Conservation (phyloP, 1,284 basidiomycete genomes). For the Ganoderma meredithae region DNA sequence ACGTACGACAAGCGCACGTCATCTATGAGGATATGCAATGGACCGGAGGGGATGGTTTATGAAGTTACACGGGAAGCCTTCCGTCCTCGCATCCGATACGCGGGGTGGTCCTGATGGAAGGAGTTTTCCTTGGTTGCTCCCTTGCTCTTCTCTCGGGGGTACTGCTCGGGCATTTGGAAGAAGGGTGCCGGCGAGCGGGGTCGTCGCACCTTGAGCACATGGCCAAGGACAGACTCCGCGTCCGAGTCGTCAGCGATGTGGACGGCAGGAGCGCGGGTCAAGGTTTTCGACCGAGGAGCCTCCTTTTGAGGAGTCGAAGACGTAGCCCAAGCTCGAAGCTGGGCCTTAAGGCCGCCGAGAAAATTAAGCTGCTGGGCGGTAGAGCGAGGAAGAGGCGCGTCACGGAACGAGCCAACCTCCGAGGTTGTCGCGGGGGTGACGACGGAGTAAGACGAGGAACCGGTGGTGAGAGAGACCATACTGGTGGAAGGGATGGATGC, state of each 20-base stretch:
- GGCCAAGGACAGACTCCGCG: constrained; percentile 7
- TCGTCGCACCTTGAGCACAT: constrained; percentile 19
- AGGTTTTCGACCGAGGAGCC: constrained; percentile 30
- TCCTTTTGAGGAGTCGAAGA: constrained; percentile 28
- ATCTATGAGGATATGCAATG: constrained; percentile 24
- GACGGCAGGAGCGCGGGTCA: constrained; percentile 28
- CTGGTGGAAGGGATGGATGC: constrained; percentile 35
- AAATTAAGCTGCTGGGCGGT: constrained; percentile 27
- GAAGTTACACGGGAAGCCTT: constrained; percentile 37
- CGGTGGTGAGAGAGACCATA: constrained; percentile 40
- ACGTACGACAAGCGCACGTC: constrained; percentile 25
- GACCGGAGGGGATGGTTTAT: constrained; percentile 27
- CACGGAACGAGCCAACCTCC: constrained; percentile 25
- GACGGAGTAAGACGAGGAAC: constrained; percentile 40
- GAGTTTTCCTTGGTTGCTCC: constrained; percentile 27
- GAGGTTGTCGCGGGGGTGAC: constrained; percentile 39
- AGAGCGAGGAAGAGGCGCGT: constrained; percentile 27
- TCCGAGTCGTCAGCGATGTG: constrained; percentile 22
- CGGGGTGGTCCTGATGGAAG: constrained; percentile 38
- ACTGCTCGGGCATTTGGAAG: constrained; percentile 30
- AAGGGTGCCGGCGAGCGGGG: constrained; percentile 25
- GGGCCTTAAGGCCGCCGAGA: constrained; percentile 33
- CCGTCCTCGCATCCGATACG: constrained; percentile 42
- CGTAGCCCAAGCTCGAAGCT: constrained; percentile 35
- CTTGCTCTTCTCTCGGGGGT: constrained; percentile 18